Evolutionary conservation across 306 rosid genomes (phyloP).

Genomic region (Boehmeria nivea): DNA sequence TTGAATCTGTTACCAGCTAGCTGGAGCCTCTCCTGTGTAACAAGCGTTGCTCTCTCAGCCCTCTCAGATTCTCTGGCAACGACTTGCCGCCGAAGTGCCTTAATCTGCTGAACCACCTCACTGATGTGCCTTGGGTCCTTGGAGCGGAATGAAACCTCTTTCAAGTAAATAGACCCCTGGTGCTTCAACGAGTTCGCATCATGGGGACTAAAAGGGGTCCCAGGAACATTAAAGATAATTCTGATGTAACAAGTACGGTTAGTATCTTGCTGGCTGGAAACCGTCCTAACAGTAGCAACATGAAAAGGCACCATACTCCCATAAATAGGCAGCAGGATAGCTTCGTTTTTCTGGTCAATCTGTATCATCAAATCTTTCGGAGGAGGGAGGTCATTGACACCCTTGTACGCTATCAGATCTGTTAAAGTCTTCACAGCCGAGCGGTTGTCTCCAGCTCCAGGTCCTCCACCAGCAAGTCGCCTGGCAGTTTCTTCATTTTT

Average conservation of each 20-base stretch:
- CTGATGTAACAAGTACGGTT: constrained; percentile 48
- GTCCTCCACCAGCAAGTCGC: constrained; percentile 81
- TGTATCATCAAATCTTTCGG: constrained; percentile 85
- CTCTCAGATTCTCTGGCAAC: constrained; percentile 90
- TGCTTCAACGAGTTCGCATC: constrained; percentile 64
- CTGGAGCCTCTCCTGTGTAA: constrained; percentile 91
- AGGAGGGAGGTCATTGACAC: constrained; percentile 68
- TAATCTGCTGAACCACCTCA: constrained; percentile 80
- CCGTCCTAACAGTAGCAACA: constrained; percentile 79
- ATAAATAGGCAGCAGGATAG: constrained; percentile 78
- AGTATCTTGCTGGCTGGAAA: constrained; percentile 66
- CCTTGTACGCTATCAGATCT: constrained; percentile 80
- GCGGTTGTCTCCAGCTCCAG: constrained; percentile 54
- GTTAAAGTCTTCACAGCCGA: constrained; percentile 42
- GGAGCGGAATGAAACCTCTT: constrained; percentile 92
- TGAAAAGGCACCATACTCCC: constrained; percentile 96
- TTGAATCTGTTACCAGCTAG: constrained; percentile 80
- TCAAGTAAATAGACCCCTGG: constrained; percentile 73
- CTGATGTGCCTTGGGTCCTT: constrained; percentile 83
- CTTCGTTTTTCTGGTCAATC: constrained; percentile 84
- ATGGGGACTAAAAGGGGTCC: constrained; percentile 81
- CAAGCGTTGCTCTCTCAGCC: constrained; percentile 95
- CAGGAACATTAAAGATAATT: constrained; percentile 82
- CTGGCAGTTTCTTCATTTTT: constrained; percentile 98
- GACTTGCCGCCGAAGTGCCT: constrained; percentile 79